Evolutionary conservation across 192 early-diverging fungal species (phyloP), one percentile per base, ranked within the genome.

Genomic region (Umbelopsis ramanniana): DNA sequence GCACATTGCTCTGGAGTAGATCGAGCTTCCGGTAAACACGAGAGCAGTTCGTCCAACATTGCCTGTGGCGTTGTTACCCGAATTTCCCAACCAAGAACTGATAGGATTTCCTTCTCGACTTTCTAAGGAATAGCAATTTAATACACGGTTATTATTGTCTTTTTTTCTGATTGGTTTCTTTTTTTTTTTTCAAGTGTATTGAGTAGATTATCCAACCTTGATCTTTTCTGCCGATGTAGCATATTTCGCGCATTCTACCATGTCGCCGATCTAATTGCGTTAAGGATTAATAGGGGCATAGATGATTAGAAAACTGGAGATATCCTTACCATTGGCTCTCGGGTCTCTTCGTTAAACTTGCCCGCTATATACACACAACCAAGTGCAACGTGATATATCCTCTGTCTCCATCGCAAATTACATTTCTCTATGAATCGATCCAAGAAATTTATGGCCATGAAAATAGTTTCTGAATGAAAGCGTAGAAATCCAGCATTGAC

Each of bases 301-400:
- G 29, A 29, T 3, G 29, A 29, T 29, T 29, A 2, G 3, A 29
- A 29, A 29, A 29, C 3, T 3, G 29, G 29, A 29, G 29, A 29
- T 29, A 29, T 29, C 1, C 17, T 63, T 63, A 63, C 57, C 57
- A 63, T 63, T n/a, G 57, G 57, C 26, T 63, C 57, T 7, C 33
- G 26, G 33, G 57, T 63, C 17, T 63, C 57, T 63, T 63, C 57
- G n/a, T 63, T 63, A n/a, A 63, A 63, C 17, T 63, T 63, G 26
- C 66, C 66, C 0, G 66, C 66, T 26, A 68, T 50, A 50, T 68
- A 68, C 26, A 68, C 67, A 68, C 67, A 68, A 7, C 67, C 67
- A 47, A 68, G 67, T 26, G 67, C 57, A 63, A 63, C 57, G 15
- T 63, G 57, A n/a, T 63, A 63, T 38, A 63, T 63, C 33, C 57